phyloP scores from a whole-genome alignment of 2,329 filamentous ascomycete genomes.

The Fusarium mangiferae region DNA sequence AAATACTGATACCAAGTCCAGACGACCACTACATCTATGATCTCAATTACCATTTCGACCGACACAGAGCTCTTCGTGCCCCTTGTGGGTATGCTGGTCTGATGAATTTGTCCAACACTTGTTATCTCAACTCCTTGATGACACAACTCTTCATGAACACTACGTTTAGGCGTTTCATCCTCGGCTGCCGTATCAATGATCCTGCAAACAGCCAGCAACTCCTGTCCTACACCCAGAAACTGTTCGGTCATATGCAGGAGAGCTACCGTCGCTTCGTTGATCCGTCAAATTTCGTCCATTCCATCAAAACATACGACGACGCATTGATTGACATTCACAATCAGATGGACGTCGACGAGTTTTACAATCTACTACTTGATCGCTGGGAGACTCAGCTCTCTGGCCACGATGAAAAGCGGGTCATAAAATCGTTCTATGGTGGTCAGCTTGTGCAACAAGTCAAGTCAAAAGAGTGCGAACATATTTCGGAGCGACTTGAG shows the following conservation, averaged over 20 bases:
- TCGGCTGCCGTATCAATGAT: conserved; percentile 69
- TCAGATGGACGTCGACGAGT: conserved; percentile 99
- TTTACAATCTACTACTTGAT: conserved; percentile 94
- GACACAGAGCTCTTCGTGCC: conserved; percentile 75
- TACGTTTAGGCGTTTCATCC: conserved; percentile 85
- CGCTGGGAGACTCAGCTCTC: conserved; percentile 86
- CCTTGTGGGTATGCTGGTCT: conserved; percentile 87
- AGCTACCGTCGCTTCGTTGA: conserved; percentile 79
- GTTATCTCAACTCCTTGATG: conserved; percentile 94
- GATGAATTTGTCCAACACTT: conserved; percentile 94
- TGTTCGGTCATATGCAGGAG: conserved; percentile 90
- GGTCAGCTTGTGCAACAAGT: conserved; percentile 94
- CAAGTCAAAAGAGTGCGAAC: conserved; percentile 91
- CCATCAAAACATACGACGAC: conserved; percentile 85
- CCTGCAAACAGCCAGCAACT: conserved; percentile 69
- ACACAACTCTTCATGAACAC: conserved; percentile 97
- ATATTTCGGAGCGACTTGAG: conserved; percentile 91
- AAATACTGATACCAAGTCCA: conserved; percentile 25
- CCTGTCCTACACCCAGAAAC: conserved; percentile 78
- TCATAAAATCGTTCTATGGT: conserved; percentile 86
- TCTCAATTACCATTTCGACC: conserved; percentile 70
- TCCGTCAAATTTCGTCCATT: conserved; percentile 75
- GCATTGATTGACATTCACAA: conserved; percentile 84
- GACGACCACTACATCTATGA: conserved; percentile 69
- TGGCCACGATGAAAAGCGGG: conserved; percentile 72